These are phyloP conservation scores for Phalaenopsis hybrid DNA, from an alignment of 116 monocot species.

Conservation along the genomic window DNA sequence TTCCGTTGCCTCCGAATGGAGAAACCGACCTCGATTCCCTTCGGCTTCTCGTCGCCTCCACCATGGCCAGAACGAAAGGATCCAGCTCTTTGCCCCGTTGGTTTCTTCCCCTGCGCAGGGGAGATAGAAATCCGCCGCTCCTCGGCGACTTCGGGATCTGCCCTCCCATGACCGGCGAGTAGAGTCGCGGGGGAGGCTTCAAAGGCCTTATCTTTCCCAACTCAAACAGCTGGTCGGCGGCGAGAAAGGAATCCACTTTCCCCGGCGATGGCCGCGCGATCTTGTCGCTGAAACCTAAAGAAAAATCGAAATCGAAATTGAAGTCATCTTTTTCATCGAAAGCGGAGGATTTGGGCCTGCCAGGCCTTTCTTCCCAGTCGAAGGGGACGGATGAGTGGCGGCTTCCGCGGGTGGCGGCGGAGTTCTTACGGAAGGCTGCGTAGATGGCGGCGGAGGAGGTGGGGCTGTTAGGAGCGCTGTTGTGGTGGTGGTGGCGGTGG, in stretches of 20 bases:
- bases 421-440: not conserved
- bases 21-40: conserved; percentile 36
- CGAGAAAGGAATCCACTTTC: not conserved
- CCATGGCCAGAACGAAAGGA: conserved; percentile 4
- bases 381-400: conserved; percentile 8
- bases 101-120: not conserved
- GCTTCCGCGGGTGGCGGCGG: conserved; percentile 4
- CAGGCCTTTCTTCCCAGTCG: conserved; percentile 21
- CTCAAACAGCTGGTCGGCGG: conserved; percentile 63
- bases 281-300: conserved; percentile 25
- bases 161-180: conserved; percentile 4
- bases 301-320: conserved; percentile 15
- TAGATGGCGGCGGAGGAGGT: conserved; percentile 18
- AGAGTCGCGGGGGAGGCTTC: conserved; percentile 20
- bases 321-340: not conserved
- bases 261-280: not conserved
- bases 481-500: not conserved
- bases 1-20: conserved; percentile 14
- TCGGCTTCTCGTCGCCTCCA: conserved; percentile 11
- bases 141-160: conserved; percentile 1
- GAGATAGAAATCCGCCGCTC: not conserved
- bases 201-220: conserved; percentile 43
- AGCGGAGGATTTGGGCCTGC: not conserved
- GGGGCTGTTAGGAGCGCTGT: conserved; percentile 56
- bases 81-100: not conserved